Base-by-base conservation (phyloP, 768 basidiomycete genomes). In the Russula compacta region DNA sequence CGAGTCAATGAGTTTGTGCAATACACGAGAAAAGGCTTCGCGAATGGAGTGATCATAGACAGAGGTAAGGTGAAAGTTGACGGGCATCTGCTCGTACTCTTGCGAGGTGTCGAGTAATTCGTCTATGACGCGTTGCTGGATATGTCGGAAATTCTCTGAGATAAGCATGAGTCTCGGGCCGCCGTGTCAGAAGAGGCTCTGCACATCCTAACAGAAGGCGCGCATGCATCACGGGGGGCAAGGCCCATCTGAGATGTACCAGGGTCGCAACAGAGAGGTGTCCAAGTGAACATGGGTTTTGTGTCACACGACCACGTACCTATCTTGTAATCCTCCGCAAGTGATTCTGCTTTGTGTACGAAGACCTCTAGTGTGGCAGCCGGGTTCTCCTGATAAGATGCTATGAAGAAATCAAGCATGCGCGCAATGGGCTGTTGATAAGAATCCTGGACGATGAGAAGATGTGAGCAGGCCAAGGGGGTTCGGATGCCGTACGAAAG, bases 331-430 rank as follows among this genome's bases (percentile, higher is more conserved):
- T 95, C 93, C 66, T 95, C 92, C 59, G 87, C 84, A 46, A 95
- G 76, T 51, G 86, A 89, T 73, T 98, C 95, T 7, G 91, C 87
- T 73, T 98, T 98, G 75, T 98, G 95, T 6, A 95, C 89, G 67
- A 98, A 97, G 36, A 98, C 86, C 70, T 95, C 92, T 32, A 98
- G 79, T 65, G 84, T 83, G 60, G 95, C 82, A 44, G 79, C 77
- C 6, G 86, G 89, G 69, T 90, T 91, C 43, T 84, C 80, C 46
- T 83, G 78, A 69, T 84, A 88, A 3, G 89, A 87, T 7, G 86
- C 82, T 36, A 86, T 78, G 64, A 94, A 86, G 68, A 92, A 85
- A 62, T 91, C 84, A 58, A 91, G 85, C 54, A 95, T 83, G 64
- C 85, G 87, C 46, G 83, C 79, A 61, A 97, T 87, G 11, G 92